These are phyloP conservation scores for Amylocystis lapponica DNA, from an alignment of 768 basidiomycete species.

Conservation along the genomic window DNA sequence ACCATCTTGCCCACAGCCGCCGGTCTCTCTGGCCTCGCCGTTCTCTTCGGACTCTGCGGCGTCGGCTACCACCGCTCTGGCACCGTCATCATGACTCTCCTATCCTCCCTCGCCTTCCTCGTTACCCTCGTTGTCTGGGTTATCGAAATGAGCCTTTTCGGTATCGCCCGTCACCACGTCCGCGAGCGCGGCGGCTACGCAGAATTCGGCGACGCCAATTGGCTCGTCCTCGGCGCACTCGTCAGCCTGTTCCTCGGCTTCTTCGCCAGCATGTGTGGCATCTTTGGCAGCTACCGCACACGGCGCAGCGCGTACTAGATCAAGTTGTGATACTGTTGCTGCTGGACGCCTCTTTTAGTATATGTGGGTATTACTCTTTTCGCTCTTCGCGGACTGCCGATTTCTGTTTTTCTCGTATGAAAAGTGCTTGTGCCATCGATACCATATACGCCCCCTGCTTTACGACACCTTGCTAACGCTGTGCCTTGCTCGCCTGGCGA, in stretches of 20 bases:
- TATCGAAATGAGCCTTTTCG: slow-evolving; percentile 78
- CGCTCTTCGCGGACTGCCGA: no score
- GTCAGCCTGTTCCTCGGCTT: slow-evolving; percentile 61
- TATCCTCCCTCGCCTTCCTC: slow-evolving; percentile 60
- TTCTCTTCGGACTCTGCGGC: slow-evolving; percentile 67
- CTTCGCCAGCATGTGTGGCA: slow-evolving; percentile 59
- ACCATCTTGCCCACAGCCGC: slow-evolving; percentile 38
- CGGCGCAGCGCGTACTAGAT: slow-evolving; percentile 8
- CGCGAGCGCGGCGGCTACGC: slow-evolving; percentile 42
- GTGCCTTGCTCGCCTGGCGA: no score
- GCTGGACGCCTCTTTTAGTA: no score
- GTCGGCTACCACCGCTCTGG: slow-evolving; percentile 58
- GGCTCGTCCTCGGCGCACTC: slow-evolving; percentile 74
- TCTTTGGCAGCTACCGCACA: slow-evolving; percentile 60
- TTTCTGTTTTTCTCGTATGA: no score
- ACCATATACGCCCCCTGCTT: no score
- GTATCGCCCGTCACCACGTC: slow-evolving; percentile 57
- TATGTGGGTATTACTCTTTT: no score
- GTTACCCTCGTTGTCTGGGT: slow-evolving; percentile 65
- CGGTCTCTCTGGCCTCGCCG: slow-evolving; percentile 57
- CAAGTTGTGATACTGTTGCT: no score
- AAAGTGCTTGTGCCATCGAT: no score
- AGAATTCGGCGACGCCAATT: slow-evolving; percentile 74
- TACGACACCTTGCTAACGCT: no score
- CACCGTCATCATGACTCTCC: slow-evolving; percentile 72